Base-by-base conservation (phyloP, 306 rosid genomes). In the Trichosanthes cucumerina region DNA sequence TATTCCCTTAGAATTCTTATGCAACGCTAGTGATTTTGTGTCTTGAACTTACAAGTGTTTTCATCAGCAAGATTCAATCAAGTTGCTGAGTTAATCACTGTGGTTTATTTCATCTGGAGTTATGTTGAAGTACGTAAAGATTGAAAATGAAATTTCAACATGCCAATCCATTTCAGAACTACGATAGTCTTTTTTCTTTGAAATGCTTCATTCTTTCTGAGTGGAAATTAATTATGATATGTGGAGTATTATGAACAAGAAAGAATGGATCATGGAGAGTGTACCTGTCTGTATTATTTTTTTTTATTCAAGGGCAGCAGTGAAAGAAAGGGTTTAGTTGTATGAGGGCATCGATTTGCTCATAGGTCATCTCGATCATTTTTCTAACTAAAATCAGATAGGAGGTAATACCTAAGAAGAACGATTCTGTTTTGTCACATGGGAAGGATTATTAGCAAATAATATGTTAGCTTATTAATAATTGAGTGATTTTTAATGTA, bases 81-180 rank as follows among this genome's bases (percentile, higher is more conserved):
- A 47, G 77, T 28, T 49, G 28, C 28, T 24, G 77, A 46, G 31
- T 23, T 47, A 50, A 73, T 50, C 78, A 49, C 62, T 50, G 43
- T 47, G 59, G 59, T 73, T 73, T 49, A 24, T 73, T 34, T 73
- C 10, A 73, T 73, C 23, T 73, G 44, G 43, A 73, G 60, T 73
- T 73, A 16, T 73, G 77, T 73, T 9, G 59, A 72, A 72, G 59
- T 7, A 31, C 16, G 43, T 59, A 9, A 73, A 11, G 53, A 28
- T 72, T 73, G 60, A 73, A 49, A 6, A 16, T 24, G 52, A 71
- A 71, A 71, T 71, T 71, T 24, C 77, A 71, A 26, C 76, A n/a
- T 46, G 39, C 57, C 21, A 46, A 46, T 44, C 21, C 58, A 71
- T 24, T 71, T 71, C 59, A 7, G 39, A 72, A 47, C 59, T 16